phyloP scores from a whole-genome alignment of 129 eudicot genomes.

The Mikania micrantha region DNA sequence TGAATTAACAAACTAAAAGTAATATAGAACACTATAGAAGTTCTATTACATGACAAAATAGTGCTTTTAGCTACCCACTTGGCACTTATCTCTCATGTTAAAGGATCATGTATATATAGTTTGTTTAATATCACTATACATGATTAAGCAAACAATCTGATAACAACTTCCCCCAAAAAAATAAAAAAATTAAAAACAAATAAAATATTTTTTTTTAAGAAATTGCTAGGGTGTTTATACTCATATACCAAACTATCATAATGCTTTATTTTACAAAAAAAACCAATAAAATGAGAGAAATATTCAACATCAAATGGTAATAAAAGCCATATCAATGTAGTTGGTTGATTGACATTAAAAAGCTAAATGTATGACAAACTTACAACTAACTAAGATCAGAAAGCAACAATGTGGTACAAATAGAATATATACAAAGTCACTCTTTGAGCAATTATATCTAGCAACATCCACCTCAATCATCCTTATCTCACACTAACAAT shows the following conservation, averaged over 20 bases:
- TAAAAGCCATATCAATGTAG: background rate
- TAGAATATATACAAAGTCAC: slow-evolving; percentile 3
- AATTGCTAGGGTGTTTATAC: background rate
- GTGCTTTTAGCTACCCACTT: slow-evolving; percentile 1
- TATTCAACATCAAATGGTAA: background rate
- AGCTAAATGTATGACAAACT: background rate
- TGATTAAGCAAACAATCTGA: background rate
- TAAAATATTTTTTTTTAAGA: too few species aligned
- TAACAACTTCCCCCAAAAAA: background rate
- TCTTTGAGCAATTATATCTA: background rate
- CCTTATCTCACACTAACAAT: slow-evolving; percentile 1
- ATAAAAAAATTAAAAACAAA: too few species aligned
- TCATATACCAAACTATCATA: background rate
- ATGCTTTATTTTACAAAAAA: background rate
- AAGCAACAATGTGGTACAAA: slow-evolving; percentile 2
- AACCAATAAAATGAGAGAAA: background rate
- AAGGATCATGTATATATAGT: background rate
- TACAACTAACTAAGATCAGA: background rate
- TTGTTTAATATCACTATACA: background rate
- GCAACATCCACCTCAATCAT: slow-evolving; percentile 10
- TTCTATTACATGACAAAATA: background rate
- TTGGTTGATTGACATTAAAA: slow-evolving; percentile 5
- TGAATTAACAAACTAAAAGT: background rate
- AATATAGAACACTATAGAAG: too few species aligned
- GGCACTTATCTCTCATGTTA: background rate